phyloP scores from a whole-genome alignment of 1,284 basidiomycete species.

The Pseudozyma sp. region DNA sequence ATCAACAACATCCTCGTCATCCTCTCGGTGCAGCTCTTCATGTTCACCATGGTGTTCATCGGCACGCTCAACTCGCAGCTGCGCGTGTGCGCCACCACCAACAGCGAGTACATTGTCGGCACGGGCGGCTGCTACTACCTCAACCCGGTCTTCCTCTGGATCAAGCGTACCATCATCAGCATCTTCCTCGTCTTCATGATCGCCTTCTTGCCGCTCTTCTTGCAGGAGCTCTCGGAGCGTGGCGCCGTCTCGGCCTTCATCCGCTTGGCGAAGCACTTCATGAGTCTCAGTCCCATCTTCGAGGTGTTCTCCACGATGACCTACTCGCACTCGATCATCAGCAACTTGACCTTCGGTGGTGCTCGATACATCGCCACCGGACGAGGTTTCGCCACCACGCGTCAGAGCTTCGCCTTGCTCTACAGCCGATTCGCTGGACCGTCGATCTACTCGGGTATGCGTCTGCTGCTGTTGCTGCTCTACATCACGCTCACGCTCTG shows the following conservation, averaged over 20 bases:
- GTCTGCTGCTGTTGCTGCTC: slow-evolving; percentile 64
- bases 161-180: slow-evolving; percentile 68
- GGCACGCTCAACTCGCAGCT: slow-evolving; percentile 67
- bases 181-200: slow-evolving; percentile 69
- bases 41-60: slow-evolving; percentile 68
- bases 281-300: slow-evolving; percentile 66
- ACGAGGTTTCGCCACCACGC: slow-evolving; percentile 68
- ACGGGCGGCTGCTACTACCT: slow-evolving; percentile 68
- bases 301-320: slow-evolving; percentile 69
- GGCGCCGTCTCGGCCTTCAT: slow-evolving; percentile 66
- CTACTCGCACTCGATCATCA: slow-evolving; percentile 68
- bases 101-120: slow-evolving; percentile 65
- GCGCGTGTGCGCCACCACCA: slow-evolving; percentile 63
- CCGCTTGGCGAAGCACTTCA: slow-evolving; percentile 67
- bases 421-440: slow-evolving; percentile 68
- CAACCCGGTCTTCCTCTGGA: slow-evolving; percentile 67
- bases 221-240: slow-evolving; percentile 68
- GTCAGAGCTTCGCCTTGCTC: slow-evolving; percentile 66
- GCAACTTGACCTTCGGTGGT: slow-evolving; percentile 68
- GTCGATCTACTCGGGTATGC: slow-evolving; percentile 68
- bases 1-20: slow-evolving; percentile 94
- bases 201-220: slow-evolving; percentile 68
- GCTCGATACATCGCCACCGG: slow-evolving; percentile 69
- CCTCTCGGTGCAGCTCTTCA: slow-evolving; percentile 67
- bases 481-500: slow-evolving; percentile 68